Conservation (phyloP, 768 basidiomycete species). For the Suillus alpinus region DNA sequence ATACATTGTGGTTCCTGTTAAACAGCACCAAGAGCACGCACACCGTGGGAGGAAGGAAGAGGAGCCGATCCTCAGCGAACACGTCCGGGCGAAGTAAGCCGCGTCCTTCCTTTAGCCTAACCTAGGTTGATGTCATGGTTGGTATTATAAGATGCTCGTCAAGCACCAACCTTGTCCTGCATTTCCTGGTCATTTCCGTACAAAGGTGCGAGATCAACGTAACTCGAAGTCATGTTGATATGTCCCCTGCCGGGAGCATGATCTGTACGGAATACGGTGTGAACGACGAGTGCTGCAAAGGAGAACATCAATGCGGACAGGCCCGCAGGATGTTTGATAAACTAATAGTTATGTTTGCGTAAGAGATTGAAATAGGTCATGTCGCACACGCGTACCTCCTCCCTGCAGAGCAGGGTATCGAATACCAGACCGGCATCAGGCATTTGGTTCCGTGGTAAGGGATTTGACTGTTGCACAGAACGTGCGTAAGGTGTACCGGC, state of each 20-base stretch:
- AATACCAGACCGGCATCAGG: slow-evolving; percentile 81
- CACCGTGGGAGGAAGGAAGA: slow-evolving; percentile 74
- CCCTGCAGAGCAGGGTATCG: slow-evolving; percentile 71
- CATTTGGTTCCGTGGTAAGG: slow-evolving; percentile 63
- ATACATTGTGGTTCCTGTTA: slow-evolving; percentile 84
- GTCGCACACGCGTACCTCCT: slow-evolving; percentile 42
- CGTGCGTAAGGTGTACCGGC: slow-evolving; percentile 80
- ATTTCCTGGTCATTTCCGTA: slow-evolving; percentile 71
- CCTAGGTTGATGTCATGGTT: slow-evolving; percentile 14
- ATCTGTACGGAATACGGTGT: slow-evolving; percentile 83
- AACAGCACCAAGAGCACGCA: slow-evolving; percentile 75
- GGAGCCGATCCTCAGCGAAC: slow-evolving; percentile 75
- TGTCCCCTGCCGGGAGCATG: slow-evolving; percentile 47
- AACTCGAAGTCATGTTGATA: slow-evolving; percentile 84
- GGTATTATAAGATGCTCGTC: not conserved
- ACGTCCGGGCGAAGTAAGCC: slow-evolving; percentile 67
- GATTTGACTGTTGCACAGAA: slow-evolving; percentile 69
- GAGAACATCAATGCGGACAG: slow-evolving; percentile 78
- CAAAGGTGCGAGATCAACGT: slow-evolving; percentile 79
- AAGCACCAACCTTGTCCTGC: slow-evolving; percentile 47
- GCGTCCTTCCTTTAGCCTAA: slow-evolving; percentile 53
- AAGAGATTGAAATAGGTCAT: not conserved
- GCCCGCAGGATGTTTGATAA: slow-evolving; percentile 73
- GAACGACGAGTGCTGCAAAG: slow-evolving; percentile 81
- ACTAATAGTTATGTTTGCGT: slow-evolving; percentile 38